Conservation (phyloP, 495 filamentous ascomycete species). For the Trichocladium antarcticum region DNA sequence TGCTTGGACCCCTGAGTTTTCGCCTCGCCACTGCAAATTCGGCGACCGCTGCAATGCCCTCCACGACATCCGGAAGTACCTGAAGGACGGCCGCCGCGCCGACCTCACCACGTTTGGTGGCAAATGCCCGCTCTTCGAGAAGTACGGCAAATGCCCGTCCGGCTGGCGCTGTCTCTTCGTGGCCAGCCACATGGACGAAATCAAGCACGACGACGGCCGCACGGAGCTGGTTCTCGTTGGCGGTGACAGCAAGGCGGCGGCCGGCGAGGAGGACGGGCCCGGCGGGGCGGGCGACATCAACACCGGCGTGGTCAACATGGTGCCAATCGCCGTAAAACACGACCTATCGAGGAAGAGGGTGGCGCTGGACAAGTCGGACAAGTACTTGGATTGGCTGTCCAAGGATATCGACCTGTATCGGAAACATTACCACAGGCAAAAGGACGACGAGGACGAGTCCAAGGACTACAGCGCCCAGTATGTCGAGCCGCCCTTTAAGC, state of each 20-base stretch:
- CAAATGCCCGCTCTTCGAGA: constrained; percentile 69
- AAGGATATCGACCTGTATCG: constrained; percentile 42
- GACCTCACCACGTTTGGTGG: constrained; percentile 66
- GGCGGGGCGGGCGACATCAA: constrained; percentile 17
- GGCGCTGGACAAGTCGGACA: constrained; percentile 56
- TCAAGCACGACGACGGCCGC: constrained; percentile 59
- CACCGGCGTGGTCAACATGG: constrained; percentile 60
- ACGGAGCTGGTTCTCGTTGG: constrained; percentile 66
- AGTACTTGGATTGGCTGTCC: constrained; percentile 64
- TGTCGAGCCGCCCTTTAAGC: constrained; percentile 69
- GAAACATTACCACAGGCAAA: constrained; percentile 41
- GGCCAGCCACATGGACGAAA: constrained; percentile 65
- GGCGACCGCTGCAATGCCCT: constrained; percentile 66
- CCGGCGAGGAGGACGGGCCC: constrained; percentile 5
- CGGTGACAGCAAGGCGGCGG: constrained; percentile 12
- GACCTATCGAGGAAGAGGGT: constrained; percentile 57
- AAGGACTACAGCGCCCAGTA: constrained; percentile 70
- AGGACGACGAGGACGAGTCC: constrained; percentile 32
- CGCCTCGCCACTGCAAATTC: constrained; percentile 57
- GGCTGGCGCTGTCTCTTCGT: constrained; percentile 94
- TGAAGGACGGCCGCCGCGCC: constrained; percentile 67
- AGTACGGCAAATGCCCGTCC: constrained; percentile 58
- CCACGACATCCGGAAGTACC: constrained; percentile 75
- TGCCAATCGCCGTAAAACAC: constrained; percentile 53
- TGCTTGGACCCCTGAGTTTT: constrained; percentile 59